phyloP scores from a whole-genome alignment of 352 stramenopile species.

The Pythium aristosporum region DNA sequence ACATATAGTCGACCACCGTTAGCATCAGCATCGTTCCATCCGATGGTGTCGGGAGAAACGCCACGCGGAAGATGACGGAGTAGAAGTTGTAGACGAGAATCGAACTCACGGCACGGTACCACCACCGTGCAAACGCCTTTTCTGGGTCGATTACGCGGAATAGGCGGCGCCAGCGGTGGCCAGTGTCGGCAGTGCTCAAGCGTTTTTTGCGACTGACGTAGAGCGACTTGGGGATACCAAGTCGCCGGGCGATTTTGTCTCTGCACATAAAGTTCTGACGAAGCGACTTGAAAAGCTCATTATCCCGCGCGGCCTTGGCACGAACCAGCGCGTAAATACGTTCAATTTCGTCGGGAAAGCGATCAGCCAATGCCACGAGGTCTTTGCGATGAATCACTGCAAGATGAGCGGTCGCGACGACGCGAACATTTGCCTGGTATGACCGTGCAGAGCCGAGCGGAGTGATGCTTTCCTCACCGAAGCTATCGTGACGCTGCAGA shows the following conservation, averaged over 20 bases:
- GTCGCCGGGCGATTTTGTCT: constrained; percentile 41
- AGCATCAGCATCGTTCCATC: constrained; percentile 6
- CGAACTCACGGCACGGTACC: constrained; percentile 47
- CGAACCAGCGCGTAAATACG: constrained; percentile 14
- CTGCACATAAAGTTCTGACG: constrained; percentile 47
- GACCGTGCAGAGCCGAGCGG: constrained; percentile 6
- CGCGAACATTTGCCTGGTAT: constrained; percentile 55
- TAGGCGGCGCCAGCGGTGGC: not conserved
- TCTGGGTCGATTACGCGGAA: constrained; percentile 44
- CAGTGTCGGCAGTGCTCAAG: not conserved
- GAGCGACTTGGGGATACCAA: constrained; percentile 44
- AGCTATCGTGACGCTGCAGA: constrained; percentile 51
- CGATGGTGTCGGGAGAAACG: constrained; percentile 24
- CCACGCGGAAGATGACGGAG: constrained; percentile 32
- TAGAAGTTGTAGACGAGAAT: constrained; percentile 48
- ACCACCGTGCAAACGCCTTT: constrained; percentile 44
- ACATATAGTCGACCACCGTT: constrained; percentile 25
- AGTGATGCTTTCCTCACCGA: constrained; percentile 59
- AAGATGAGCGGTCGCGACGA: constrained; percentile 51
- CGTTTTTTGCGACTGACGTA: constrained; percentile 42
- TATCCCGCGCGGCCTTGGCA: constrained; percentile 13
- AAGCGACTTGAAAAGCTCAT: constrained; percentile 27
- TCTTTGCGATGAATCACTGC: constrained; percentile 43
- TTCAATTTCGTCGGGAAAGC: constrained; percentile 39
- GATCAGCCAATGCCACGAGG: constrained; percentile 35